These are phyloP conservation scores for Globisporangium echinulatum DNA, from an alignment of 352 stramenopile genomes.

Conservation along the genomic window DNA sequence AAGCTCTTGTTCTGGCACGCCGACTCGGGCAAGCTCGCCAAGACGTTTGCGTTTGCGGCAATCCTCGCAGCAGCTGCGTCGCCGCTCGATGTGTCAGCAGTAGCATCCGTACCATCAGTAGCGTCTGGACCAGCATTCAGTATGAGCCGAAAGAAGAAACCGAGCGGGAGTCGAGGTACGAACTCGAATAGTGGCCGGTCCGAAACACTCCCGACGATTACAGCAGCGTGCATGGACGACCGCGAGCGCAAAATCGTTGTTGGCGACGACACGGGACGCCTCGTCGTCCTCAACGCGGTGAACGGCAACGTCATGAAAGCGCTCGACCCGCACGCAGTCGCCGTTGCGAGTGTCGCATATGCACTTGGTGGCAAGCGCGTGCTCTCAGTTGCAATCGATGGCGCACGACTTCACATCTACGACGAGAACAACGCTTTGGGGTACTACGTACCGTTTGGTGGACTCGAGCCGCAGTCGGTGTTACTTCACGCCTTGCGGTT, in stretches of 20 bases:
- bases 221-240: conserved; percentile 75
- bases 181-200: too few relatives aligned
- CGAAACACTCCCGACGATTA: conserved; percentile 25
- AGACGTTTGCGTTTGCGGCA: conserved; percentile 39
- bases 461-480: conserved; percentile 44
- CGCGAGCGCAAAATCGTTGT: conserved; percentile 75
- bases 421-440: conserved; percentile 66
- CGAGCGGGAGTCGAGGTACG: too few relatives aligned
- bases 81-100: background rate
- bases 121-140: background rate
- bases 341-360: conserved; percentile 47
- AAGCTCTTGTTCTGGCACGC: conserved; percentile 58
- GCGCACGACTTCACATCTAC: conserved; percentile 49
- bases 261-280: conserved; percentile 54
- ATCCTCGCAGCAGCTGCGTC: conserved; percentile 21
- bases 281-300: conserved; percentile 67
- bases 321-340: conserved; percentile 44
- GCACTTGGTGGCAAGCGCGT: conserved; percentile 56
- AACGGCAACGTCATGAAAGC: conserved; percentile 85
- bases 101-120: too few relatives aligned
- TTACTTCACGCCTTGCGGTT: conserved; percentile 52
- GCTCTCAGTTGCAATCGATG: conserved; percentile 47
- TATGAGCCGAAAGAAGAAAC: background rate
- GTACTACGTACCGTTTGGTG: conserved; percentile 65
- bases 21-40: conserved; percentile 42